Percentiles rank a stretch among this genome's conserved stretches.
phyloP scores from a whole-genome alignment of 2,329 filamentous ascomycete species.

The Claviceps lovelessii region DNA sequence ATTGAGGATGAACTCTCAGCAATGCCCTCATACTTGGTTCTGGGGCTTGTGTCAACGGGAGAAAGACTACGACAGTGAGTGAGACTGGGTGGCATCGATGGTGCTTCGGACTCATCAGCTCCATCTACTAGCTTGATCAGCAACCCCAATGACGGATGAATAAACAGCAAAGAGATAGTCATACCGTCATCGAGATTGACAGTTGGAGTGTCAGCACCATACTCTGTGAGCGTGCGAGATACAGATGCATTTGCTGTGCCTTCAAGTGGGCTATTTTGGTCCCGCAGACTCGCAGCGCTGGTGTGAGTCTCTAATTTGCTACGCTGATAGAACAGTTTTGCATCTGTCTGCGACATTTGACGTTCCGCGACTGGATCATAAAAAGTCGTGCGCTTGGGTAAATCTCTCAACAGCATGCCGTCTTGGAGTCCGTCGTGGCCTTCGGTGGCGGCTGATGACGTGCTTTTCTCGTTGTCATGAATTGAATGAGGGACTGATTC shows the following conservation, averaged over 20 bases:
- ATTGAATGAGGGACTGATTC: background rate
- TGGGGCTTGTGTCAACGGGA: background rate
- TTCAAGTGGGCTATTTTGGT: constrained; percentile 28
- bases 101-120: constrained; percentile 3
- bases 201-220: constrained; percentile 21
- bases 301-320: constrained; percentile 51
- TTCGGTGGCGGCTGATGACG: constrained; percentile 6
- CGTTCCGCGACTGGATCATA: constrained; percentile 92
- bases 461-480: background rate
- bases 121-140: constrained; percentile 7
- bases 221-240: constrained; percentile 21
- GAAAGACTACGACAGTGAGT: background rate
- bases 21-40: constrained; percentile 26
- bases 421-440: constrained; percentile 27
- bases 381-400: constrained; percentile 63
- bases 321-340: constrained; percentile 89
- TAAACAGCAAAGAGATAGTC: constrained; percentile 1
- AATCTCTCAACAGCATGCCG: constrained; percentile 46
- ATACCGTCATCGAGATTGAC: constrained; percentile 17
- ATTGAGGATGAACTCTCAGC: constrained; percentile 24
- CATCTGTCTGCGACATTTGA: constrained; percentile 84
- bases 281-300: constrained; percentile 17
- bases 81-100: background rate
- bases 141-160: background rate
- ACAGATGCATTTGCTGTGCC: constrained; percentile 30